Conservation (phyloP, 257 asterid species). For the Solanum lycopersicoides region DNA sequence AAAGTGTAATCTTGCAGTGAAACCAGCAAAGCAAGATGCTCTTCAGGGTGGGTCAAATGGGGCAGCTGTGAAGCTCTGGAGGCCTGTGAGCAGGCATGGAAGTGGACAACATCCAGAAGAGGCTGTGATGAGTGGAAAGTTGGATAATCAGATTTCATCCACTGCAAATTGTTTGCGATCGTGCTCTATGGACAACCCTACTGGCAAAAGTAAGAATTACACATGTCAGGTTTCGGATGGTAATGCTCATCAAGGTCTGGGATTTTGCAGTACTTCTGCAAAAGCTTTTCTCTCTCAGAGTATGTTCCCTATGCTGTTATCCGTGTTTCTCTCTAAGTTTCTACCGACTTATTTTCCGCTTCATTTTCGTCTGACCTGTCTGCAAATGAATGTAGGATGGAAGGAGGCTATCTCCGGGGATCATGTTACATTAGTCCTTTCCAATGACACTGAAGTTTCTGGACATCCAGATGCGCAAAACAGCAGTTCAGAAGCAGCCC, state of each 20-base stretch:
- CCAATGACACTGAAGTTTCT: conserved; percentile 27
- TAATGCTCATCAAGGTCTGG: conserved; percentile 15
- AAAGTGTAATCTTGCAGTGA: conserved; percentile 26
- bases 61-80: conserved; percentile 34
- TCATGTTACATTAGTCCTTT: conserved; percentile 52
- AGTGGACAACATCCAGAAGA: conserved; percentile 14
- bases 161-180: conserved; percentile 30
- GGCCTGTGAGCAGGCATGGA: conserved; percentile 44
- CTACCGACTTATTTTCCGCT: background rate
- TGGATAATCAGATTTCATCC: conserved; percentile 12
- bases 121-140: conserved; percentile 17
- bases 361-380: background rate
- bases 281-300: conserved; percentile 66
- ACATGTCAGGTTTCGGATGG: conserved; percentile 12
- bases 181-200: conserved; percentile 9
- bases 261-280: conserved; percentile 41
- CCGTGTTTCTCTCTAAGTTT: background rate
- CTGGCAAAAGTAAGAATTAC: conserved; percentile 13
- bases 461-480: conserved; percentile 14
- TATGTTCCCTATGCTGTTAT: conserved; percentile 21
- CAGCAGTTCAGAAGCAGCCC: conserved; percentile 4
- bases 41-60: conserved; percentile 29
- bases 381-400: conserved; percentile 61
- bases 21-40: conserved; percentile 13
- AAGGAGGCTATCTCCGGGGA: conserved; percentile 66